These are phyloP conservation scores for Orbilia oligospora DNA, from an alignment of 2,329 filamentous ascomycete species.

Conservation along the genomic window DNA sequence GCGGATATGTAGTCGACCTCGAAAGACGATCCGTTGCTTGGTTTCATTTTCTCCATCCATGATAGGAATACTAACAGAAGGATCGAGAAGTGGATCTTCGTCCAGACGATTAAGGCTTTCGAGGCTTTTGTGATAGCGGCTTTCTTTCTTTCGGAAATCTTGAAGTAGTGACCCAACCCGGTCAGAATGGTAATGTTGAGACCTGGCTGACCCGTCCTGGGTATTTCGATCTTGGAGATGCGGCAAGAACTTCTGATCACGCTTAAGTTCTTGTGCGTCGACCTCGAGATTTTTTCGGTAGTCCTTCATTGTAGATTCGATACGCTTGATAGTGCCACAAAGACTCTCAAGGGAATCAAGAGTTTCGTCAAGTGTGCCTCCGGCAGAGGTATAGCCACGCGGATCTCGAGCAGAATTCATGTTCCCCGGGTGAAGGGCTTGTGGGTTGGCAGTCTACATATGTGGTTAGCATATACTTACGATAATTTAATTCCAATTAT, in stretches of 20 bases:
- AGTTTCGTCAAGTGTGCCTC: conserved; percentile 22
- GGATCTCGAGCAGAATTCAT: background rate
- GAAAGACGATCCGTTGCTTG: conserved; percentile 35
- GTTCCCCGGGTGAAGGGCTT: background rate
- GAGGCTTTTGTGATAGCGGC: conserved; percentile 27
- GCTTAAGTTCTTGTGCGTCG: conserved; percentile 31
- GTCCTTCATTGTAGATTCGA: conserved; percentile 38
- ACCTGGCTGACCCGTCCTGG: conserved; percentile 1
- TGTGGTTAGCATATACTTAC: background rate
- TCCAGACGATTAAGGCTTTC: conserved; percentile 35
- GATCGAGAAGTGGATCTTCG: conserved; percentile 35
- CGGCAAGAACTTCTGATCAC: background rate
- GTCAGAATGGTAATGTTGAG: conserved; percentile 24
- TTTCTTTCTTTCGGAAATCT: conserved; percentile 41
- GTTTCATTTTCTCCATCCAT: conserved; percentile 13
- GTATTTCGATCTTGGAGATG: background rate
- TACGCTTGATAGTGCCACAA: conserved; percentile 35
- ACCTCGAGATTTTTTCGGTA: conserved; percentile 40
- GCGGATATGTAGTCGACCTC: conserved; percentile 32
- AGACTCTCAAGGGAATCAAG: conserved; percentile 41
- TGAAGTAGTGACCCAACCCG: conserved; percentile 19
- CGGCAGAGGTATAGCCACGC: background rate
- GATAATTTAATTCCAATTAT: background rate
- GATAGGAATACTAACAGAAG: conserved; percentile 28
- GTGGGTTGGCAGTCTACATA: background rate